These are phyloP conservation scores for Pleurotus ostreatus DNA, from an alignment of 768 basidiomycete genomes.

Conservation along the genomic window DNA sequence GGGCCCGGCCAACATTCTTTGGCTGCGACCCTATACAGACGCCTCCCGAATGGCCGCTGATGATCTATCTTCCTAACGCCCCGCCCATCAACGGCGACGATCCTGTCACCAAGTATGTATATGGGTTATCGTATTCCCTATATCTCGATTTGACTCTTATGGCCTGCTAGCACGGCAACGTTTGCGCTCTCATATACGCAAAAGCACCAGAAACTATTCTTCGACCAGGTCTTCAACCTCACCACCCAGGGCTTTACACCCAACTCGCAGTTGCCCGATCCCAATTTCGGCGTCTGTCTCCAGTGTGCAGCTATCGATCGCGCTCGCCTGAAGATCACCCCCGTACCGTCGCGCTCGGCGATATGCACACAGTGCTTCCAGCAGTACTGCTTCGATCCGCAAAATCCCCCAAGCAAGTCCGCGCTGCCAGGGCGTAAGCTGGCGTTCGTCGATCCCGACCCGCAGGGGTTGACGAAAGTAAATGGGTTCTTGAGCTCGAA, in stretches of 20 bases:
- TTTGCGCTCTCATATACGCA: slow-evolving; percentile 58
- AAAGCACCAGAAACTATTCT: slow-evolving; percentile 49
- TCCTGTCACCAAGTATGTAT: slow-evolving; percentile 60
- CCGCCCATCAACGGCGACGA: slow-evolving; percentile 60
- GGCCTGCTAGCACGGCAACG: slow-evolving; percentile 42
- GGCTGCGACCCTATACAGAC: slow-evolving; percentile 57
- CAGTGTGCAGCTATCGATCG: slow-evolving; percentile 61
- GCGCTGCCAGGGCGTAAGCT: slow-evolving; percentile 34
- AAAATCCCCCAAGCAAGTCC: slow-evolving; percentile 35
- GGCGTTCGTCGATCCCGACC: slow-evolving; percentile 52
- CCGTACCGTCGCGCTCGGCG: slow-evolving; percentile 33
- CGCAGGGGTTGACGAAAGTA: slow-evolving; percentile 40
- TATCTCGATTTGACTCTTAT: slow-evolving; percentile 7
- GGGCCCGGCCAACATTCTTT: slow-evolving; percentile 72
- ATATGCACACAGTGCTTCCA: slow-evolving; percentile 42
- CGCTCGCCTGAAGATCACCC: slow-evolving; percentile 35
- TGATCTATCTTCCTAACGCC: slow-evolving; percentile 75
- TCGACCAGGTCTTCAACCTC: slow-evolving; percentile 57
- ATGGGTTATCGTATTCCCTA: not conserved
- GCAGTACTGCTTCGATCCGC: slow-evolving; percentile 53
- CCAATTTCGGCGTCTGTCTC: slow-evolving; percentile 62
- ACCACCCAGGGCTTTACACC: slow-evolving; percentile 58
- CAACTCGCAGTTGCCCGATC: slow-evolving; percentile 55
- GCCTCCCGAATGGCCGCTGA: slow-evolving; percentile 57
- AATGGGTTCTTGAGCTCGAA: slow-evolving; percentile 37